These are phyloP conservation scores for Cladosporium phlei DNA, from an alignment of 2,329 filamentous ascomycete genomes.

Conservation along the genomic window DNA sequence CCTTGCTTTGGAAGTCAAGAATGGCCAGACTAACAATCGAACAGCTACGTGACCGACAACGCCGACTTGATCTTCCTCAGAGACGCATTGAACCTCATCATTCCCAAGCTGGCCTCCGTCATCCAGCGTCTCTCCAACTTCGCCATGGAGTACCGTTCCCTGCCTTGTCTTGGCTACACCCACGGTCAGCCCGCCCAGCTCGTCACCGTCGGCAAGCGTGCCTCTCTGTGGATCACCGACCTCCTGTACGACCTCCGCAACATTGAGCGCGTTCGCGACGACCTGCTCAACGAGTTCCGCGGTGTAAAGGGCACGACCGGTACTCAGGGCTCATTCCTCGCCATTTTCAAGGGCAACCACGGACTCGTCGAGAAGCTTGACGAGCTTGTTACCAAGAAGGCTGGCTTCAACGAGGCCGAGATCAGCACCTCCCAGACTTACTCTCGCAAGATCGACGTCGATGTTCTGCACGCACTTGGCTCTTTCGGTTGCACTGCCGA, in stretches of 20 bases:
- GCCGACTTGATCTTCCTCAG: constrained; percentile 72
- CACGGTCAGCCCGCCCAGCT: constrained; percentile 62
- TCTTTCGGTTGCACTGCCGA: constrained; percentile 75
- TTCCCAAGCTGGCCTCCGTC: constrained; percentile 73
- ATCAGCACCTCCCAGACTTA: constrained; percentile 69
- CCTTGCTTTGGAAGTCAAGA: too few species aligned
- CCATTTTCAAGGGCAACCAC: constrained; percentile 60
- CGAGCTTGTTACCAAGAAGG: constrained; percentile 60
- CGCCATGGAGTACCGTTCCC: constrained; percentile 65
- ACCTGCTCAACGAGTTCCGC: constrained; percentile 62
- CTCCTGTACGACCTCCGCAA: constrained; percentile 70
- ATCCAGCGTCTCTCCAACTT: constrained; percentile 70
- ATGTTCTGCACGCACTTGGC: constrained; percentile 73
- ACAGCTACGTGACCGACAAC: constrained; percentile 63
- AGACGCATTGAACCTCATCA: constrained; percentile 69
- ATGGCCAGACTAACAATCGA: constrained; percentile 11
- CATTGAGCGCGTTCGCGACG: constrained; percentile 63
- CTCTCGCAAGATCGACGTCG: constrained; percentile 75
- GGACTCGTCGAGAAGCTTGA: constrained; percentile 59
- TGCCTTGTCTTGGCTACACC: constrained; percentile 72
- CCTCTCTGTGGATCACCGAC: constrained; percentile 71
- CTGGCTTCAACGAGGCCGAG: constrained; percentile 58
- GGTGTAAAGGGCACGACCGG: constrained; percentile 70
- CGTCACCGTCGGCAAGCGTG: constrained; percentile 59
- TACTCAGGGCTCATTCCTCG: constrained; percentile 72